These are phyloP conservation scores for Saccharomyces hybrid DNA, from an alignment of 1,139 yeast genomes.

Conservation along the genomic window DNA sequence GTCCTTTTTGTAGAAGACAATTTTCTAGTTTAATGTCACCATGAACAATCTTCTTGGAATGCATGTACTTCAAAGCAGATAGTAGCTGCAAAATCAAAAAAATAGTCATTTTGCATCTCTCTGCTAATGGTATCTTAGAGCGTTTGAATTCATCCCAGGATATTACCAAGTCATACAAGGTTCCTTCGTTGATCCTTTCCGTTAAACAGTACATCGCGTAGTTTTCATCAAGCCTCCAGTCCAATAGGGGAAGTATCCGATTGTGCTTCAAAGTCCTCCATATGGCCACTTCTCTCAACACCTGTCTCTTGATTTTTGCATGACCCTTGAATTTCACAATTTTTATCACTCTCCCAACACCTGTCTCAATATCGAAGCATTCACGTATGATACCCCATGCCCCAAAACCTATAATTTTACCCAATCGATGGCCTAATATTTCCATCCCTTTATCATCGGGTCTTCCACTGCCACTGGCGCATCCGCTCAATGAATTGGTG, in stretches of 20 bases:
- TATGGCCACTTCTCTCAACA: slow-evolving; percentile 61
- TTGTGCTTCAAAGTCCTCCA: slow-evolving; percentile 68
- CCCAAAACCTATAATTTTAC: slow-evolving; percentile 80
- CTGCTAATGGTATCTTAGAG: slow-evolving; percentile 19
- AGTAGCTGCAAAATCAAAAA: slow-evolving; percentile 42
- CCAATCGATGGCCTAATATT: slow-evolving; percentile 54
- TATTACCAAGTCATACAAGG: slow-evolving; percentile 68
- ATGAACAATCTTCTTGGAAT: slow-evolving; percentile 65
- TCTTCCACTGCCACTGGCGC: slow-evolving; percentile 6
- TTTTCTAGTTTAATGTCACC: slow-evolving; percentile 89
- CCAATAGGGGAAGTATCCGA: slow-evolving; percentile 54
- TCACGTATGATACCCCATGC: slow-evolving; percentile 91
- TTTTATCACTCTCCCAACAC: slow-evolving; percentile 61
- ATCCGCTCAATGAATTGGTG: slow-evolving; percentile 1
- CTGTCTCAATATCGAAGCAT: slow-evolving; percentile 41
- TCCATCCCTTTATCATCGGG: slow-evolving; percentile 55
- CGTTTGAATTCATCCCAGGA: slow-evolving; percentile 50
- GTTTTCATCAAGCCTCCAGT: slow-evolving; percentile 50
- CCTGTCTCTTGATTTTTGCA: slow-evolving; percentile 42
- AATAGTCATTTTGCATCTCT: slow-evolving; percentile 36
- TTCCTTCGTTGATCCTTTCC: slow-evolving; percentile 68
- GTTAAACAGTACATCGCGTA: slow-evolving; percentile 67
- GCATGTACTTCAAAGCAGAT: slow-evolving; percentile 63
- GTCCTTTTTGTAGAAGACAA: slow-evolving; percentile 44
- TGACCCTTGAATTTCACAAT: slow-evolving; percentile 52